Conservation (phyloP, 164 flowering plant genomes). For the Vitis labrusca region DNA sequence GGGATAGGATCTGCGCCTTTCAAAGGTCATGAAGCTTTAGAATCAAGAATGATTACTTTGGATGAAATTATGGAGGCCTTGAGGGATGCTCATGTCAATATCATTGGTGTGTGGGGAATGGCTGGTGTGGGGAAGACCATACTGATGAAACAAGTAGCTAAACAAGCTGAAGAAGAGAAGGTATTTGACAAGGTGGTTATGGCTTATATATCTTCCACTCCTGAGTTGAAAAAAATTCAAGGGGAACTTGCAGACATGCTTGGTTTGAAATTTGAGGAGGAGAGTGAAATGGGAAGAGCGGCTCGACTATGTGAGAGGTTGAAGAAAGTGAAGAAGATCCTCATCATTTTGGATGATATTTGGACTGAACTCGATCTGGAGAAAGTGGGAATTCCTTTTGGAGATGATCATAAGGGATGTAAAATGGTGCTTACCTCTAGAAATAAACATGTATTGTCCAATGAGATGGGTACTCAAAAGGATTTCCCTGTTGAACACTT, state of each 20-base stretch:
- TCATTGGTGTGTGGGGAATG: constrained; percentile 13
- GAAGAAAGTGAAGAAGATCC: neutral
- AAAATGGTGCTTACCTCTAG: constrained; percentile 2
- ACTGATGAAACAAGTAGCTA: constrained; percentile 13
- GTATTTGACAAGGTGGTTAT: constrained; percentile 10
- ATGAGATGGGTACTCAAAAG: constrained; percentile 1
- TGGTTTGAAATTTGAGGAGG: neutral
- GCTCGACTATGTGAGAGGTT: neutral
- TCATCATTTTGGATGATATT: neutral
- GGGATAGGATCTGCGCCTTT: neutral
- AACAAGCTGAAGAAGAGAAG: neutral
- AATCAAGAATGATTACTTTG: neutral
- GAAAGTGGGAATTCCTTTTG: neutral
- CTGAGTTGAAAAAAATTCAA: constrained; percentile 2
- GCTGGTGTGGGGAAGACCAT: constrained; percentile 17
- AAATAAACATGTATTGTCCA: neutral
- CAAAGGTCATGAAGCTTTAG: constrained; percentile 1
- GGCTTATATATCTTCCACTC: constrained; percentile 2
- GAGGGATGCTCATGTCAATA: neutral
- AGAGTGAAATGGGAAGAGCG: neutral
- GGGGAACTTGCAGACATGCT: constrained; percentile 6
- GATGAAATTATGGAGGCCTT: constrained; percentile 6
- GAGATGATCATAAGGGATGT: neutral
- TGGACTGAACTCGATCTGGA: neutral
- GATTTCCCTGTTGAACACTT: neutral